Evolutionary conservation across 768 basidiomycete species (phyloP).

Genomic region (Wakefieldia striispora): DNA sequence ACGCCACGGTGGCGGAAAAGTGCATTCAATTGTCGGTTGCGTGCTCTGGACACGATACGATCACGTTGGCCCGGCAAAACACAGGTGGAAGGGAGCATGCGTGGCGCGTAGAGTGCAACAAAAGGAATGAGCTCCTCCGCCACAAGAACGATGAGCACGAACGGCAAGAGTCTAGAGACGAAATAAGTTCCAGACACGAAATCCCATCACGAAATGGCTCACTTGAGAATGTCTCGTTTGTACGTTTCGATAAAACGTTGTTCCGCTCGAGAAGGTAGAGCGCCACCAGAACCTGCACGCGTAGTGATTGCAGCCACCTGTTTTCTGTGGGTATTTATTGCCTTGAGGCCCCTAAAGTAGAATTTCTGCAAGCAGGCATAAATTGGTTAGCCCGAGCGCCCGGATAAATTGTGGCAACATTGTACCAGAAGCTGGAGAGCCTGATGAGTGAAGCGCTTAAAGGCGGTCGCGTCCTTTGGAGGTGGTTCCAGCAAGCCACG

Average conservation of each 20-base stretch:
- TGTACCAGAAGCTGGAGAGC: conserved; percentile 46
- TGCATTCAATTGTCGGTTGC: conserved; percentile 45
- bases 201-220: conserved; percentile 14
- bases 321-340: conserved; percentile 61
- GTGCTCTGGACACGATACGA: conserved; percentile 54
- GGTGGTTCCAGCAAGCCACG: conserved; percentile 70
- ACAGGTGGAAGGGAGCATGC: conserved; percentile 83
- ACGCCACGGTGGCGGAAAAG: conserved; percentile 36
- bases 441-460: conserved; percentile 49
- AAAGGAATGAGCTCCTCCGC: conserved; percentile 83
- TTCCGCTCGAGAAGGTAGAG: conserved; percentile 65
- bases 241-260: conserved; percentile 65
- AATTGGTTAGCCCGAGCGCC: neutral
- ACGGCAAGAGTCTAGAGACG: conserved; percentile 61
- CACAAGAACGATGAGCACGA: conserved; percentile 68
- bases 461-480: conserved; percentile 57
- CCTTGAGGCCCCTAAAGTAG: conserved; percentile 73
- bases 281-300: conserved; percentile 59
- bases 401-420: conserved; percentile 13
- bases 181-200: conserved; percentile 4
- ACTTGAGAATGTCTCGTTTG: conserved; percentile 72
- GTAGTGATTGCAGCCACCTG: conserved; percentile 52
- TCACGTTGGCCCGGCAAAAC: conserved; percentile 77
- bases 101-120: conserved; percentile 81
- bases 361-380: conserved; percentile 58